Conservation (phyloP, 768 basidiomycete genomes). For the Tephrocybe sp. region DNA sequence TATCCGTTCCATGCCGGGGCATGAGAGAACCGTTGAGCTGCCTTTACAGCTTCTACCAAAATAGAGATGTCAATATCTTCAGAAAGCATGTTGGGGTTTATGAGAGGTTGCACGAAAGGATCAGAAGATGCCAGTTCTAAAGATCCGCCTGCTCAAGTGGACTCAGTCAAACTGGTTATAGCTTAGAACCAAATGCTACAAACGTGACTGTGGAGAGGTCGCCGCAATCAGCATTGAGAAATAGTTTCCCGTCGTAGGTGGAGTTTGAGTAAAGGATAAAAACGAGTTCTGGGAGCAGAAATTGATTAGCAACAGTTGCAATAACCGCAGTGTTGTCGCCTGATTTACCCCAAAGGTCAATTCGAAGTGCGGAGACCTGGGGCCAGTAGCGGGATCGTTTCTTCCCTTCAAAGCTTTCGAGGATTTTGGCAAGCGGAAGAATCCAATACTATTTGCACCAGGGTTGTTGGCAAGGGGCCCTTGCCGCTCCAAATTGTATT, state of each 20-base stretch:
- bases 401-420: slow-evolving; percentile 6
- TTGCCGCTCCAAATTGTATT: slow-evolving; percentile 19
- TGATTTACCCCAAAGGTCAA: slow-evolving; percentile 5
- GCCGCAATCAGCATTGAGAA: slow-evolving; percentile 5
- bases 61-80: slow-evolving; percentile 9
- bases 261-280: slow-evolving; percentile 3
- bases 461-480: slow-evolving; percentile 23
- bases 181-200: neutral
- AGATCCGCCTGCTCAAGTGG: slow-evolving; percentile 1
- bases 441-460: slow-evolving; percentile 12
- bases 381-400: slow-evolving; percentile 23
- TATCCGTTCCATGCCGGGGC: slow-evolving; percentile 9
- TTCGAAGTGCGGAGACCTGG: slow-evolving; percentile 23
- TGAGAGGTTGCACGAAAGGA: slow-evolving; percentile 10
- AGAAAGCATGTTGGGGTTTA: slow-evolving; percentile 12
- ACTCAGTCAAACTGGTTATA: neutral
- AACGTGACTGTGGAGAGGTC: slow-evolving; percentile 15
- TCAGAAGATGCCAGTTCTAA: slow-evolving; percentile 9
- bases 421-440: slow-evolving; percentile 16
- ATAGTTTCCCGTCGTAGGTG: slow-evolving; percentile 13
- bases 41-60: neutral
- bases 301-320: too few relatives aligned
- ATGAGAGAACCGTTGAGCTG: neutral
- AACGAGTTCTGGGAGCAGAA: slow-evolving; percentile 9
- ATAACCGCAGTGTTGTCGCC: too few relatives aligned